phyloP scores from a whole-genome alignment of 2,329 filamentous ascomycete genomes.

The Trichoderma sp. region DNA sequence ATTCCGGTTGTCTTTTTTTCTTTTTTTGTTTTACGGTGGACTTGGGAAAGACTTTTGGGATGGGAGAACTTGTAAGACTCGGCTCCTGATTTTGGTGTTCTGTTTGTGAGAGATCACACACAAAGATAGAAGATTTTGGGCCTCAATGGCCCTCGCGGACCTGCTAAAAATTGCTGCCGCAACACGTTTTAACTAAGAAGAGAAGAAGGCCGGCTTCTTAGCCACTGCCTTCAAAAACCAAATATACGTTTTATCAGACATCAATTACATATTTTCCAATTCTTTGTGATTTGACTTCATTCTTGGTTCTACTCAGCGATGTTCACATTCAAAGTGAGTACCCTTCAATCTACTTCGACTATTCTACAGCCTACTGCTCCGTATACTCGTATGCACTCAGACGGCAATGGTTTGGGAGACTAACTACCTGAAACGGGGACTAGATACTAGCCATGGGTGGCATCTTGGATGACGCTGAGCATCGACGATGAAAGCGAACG shows the following conservation, averaged over 20 bases:
- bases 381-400: neutral
- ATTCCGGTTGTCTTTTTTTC: neutral
- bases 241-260: slow-evolving; percentile 21
- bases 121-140: slow-evolving; percentile 19
- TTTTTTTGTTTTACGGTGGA: slow-evolving; percentile 7
- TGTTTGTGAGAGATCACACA: slow-evolving; percentile 13
- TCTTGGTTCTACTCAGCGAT: neutral
- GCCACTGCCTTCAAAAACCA: slow-evolving; percentile 2
- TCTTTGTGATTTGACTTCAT: neutral
- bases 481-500: neutral
- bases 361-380: neutral
- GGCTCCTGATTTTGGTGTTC: slow-evolving; percentile 9
- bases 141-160: slow-evolving; percentile 15
- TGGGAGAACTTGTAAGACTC: neutral
- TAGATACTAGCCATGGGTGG: neutral
- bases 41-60: neutral
- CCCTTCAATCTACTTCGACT: neutral
- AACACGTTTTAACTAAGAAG: slow-evolving; percentile 16
- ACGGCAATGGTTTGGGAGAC: neutral
- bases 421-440: neutral
- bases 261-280: neutral
- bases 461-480: neutral
- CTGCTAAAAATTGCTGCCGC: slow-evolving; percentile 15
- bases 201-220: neutral
- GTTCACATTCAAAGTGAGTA: neutral